Evolutionary conservation across 2,329 filamentous ascomycete genomes (phyloP).

Genomic region (Hypomyces perniciosus): DNA sequence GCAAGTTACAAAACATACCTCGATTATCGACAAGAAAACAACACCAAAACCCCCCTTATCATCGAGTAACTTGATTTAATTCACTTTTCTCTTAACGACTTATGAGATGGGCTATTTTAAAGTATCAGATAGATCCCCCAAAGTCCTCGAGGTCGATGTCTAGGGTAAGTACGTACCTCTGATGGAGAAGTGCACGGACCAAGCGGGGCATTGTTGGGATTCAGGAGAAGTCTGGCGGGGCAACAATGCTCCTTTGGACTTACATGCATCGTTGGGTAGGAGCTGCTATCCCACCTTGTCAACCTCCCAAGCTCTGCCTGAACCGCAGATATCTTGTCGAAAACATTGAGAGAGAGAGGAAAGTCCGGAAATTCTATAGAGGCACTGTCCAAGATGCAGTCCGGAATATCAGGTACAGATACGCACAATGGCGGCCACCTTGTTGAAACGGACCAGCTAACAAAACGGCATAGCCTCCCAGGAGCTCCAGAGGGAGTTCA

Average conservation of each 20-base stretch:
- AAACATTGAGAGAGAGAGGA: neutral
- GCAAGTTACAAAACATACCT: too few relatives aligned
- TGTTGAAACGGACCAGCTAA: conserved; percentile 4
- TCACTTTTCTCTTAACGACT: neutral
- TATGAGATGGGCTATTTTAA: too few relatives aligned
- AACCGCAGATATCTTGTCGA: neutral
- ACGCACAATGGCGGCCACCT: neutral
- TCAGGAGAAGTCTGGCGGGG: conserved; percentile 6
- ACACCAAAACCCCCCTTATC: too few relatives aligned
- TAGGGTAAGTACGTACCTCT: neutral
- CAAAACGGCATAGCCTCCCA: conserved; percentile 53
- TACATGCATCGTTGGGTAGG: conserved; percentile 10
- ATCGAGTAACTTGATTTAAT: neutral
- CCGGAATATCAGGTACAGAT: conserved; percentile 63
- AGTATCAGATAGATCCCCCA: too few relatives aligned
- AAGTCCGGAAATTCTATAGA: too few relatives aligned
- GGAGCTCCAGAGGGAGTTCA: conserved; percentile 72
- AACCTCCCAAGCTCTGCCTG: neutral
- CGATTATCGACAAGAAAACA: too few relatives aligned
- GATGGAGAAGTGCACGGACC: neutral
- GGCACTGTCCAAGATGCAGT: conserved; percentile 54
- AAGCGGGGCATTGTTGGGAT: neutral
- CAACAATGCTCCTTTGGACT: conserved; percentile 6
- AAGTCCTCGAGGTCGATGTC: neutral
- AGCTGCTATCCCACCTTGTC: neutral